Evolutionary conservation across 176 grass and related monocot species (phyloP).

Genomic region (Aegilops speltoides): DNA sequence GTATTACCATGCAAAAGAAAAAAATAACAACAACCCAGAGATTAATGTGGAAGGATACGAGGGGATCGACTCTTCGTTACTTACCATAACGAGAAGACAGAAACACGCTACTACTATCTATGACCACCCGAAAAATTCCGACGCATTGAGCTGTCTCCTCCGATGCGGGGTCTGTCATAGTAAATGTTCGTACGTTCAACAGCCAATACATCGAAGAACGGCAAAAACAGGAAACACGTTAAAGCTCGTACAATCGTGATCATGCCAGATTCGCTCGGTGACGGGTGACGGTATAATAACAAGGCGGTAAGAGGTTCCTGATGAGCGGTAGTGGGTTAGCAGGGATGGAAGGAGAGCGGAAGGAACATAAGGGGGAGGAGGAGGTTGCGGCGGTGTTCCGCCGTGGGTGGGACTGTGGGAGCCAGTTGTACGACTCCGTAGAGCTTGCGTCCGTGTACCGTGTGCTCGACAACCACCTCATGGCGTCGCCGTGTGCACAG

Average conservation of each 20-base stretch:
- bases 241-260: neutral
- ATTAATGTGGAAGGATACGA: neutral
- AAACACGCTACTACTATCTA: neutral
- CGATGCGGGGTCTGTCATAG: neutral
- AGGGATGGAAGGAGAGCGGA: neutral
- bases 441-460: slow-evolving; percentile 58
- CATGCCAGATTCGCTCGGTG: neutral
- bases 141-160: neutral
- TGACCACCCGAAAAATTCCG: neutral
- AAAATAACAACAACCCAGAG: neutral
- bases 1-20: no score
- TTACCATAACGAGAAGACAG: neutral
- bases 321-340: no score
- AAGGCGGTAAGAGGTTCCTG: neutral
- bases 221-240: neutral
- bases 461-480: slow-evolving; percentile 53
- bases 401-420: slow-evolving; percentile 62
- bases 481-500: slow-evolving; percentile 30
- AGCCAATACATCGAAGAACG: neutral
- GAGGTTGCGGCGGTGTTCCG: neutral
- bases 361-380: neutral
- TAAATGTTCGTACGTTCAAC: neutral
- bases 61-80: neutral
- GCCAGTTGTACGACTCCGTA: slow-evolving; percentile 65
- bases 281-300: neutral